Percentiles rank a stretch among this genome's conserved stretches.
phyloP scores from a whole-genome alignment of 441 rosid species.

The Gossypium schwendimanii region DNA sequence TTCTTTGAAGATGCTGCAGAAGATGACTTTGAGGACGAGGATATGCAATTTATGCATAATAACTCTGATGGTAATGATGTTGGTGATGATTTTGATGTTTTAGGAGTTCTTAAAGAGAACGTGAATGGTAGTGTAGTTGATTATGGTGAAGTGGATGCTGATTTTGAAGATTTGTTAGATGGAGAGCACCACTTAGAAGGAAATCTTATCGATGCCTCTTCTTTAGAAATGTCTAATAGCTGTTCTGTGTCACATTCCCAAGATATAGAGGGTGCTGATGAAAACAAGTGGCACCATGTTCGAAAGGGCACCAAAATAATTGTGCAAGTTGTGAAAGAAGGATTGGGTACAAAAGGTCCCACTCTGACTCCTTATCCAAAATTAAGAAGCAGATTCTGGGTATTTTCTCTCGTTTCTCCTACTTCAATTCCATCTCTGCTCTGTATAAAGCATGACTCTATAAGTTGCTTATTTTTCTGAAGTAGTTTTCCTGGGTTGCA shows the following conservation, averaged over 20 bases:
- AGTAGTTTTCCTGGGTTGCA: slow-evolving; percentile 26
- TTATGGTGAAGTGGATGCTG: slow-evolving; percentile 40
- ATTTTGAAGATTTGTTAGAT: slow-evolving; percentile 37
- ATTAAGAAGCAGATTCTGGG: slow-evolving; percentile 94
- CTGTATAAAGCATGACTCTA: neutral
- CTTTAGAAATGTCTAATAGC: slow-evolving; percentile 27
- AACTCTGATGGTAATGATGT: slow-evolving; percentile 46
- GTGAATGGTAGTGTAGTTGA: slow-evolving; percentile 49
- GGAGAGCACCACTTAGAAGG: slow-evolving; percentile 42
- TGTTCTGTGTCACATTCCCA: slow-evolving; percentile 27
- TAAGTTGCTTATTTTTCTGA: slow-evolving; percentile 18
- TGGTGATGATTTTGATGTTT: slow-evolving; percentile 60
- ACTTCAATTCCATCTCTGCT: neutral
- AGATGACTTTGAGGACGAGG: slow-evolving; percentile 37
- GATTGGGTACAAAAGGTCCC: slow-evolving; percentile 90
- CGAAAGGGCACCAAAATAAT: slow-evolving; percentile 82
- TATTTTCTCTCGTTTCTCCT: slow-evolving; percentile 26
- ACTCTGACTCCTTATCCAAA: slow-evolving; percentile 83
- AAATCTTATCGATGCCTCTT: slow-evolving; percentile 21
- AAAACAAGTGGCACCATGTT: slow-evolving; percentile 66
- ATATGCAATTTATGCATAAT: slow-evolving; percentile 13
- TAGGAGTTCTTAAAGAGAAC: slow-evolving; percentile 38
- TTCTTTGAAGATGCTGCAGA: slow-evolving; percentile 45
- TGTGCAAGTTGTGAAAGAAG: slow-evolving; percentile 98
- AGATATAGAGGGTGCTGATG: slow-evolving; percentile 30